A percentile compares a stretch with the other conserved stretches of the same genome.
Conservation (phyloP, 2,329 filamentous ascomycete species). For the Rutstroemia sp. region DNA sequence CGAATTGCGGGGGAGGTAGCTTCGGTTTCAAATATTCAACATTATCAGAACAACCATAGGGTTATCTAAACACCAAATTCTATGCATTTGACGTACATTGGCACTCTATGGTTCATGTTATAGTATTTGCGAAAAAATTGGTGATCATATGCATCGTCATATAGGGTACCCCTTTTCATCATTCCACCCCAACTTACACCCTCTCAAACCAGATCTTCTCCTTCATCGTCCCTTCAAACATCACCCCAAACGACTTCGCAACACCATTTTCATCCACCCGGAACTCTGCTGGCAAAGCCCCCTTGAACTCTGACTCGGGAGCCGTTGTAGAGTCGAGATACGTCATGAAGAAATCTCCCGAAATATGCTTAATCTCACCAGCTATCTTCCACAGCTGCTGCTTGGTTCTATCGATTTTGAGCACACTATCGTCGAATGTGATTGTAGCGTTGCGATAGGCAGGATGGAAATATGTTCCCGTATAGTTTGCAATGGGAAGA, state of each 20-base stretch:
- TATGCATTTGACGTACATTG: too few species aligned
- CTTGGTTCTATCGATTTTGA: conserved; percentile 2
- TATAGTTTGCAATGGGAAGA: conserved; percentile 31
- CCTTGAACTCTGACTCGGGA: conserved; percentile 12
- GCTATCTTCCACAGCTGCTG: conserved; percentile 10
- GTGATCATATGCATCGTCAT: too few species aligned
- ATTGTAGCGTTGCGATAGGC: conserved; percentile 32
- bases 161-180: too few species aligned
- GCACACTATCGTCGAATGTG: neutral
- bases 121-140: too few species aligned
- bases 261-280: conserved; percentile 18
- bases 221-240: conserved; percentile 19
- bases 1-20: too few species aligned
- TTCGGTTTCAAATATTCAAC: too few species aligned
- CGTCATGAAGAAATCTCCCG: conserved; percentile 25
- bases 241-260: conserved; percentile 17
- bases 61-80: too few species aligned
- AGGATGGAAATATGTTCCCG: conserved; percentile 38
- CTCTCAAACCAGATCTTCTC: conserved; percentile 26
- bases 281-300: conserved; percentile 22
- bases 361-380: conserved; percentile 22
- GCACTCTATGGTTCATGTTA: too few species aligned
- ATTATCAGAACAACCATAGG: too few species aligned
- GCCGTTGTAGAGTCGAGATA: conserved; percentile 12
- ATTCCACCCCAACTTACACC: conserved; percentile 1